phyloP scores from a whole-genome alignment of 768 basidiomycete genomes.

The Mycena haematopus region DNA sequence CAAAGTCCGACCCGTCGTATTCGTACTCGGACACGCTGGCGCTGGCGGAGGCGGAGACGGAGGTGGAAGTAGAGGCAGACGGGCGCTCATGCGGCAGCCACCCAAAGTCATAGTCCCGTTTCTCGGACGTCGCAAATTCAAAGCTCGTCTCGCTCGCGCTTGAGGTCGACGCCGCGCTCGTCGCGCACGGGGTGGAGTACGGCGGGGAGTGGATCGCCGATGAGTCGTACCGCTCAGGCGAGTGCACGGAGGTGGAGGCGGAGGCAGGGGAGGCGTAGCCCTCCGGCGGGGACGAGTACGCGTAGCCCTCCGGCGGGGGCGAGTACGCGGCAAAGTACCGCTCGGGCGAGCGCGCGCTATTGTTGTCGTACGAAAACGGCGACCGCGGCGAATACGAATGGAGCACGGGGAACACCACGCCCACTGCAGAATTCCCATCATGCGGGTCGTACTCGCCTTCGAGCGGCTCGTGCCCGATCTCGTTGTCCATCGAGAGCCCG shows the following conservation, averaged over 20 bases:
- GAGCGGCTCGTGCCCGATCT: slow-evolving; percentile 22
- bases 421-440: too few relatives aligned
- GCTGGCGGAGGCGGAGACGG: neutral
- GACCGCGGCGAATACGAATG: neutral
- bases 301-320: neutral
- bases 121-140: too few relatives aligned
- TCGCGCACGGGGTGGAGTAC: slow-evolving; percentile 15
- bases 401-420: too few relatives aligned
- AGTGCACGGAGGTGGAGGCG: too few relatives aligned
- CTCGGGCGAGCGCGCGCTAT: neutral
- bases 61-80: neutral
- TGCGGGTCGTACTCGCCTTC: neutral
- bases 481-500: slow-evolving; percentile 20
- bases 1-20: neutral
- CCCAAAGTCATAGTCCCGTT: slow-evolving; percentile 22
- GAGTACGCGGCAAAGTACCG: neutral
- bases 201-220: slow-evolving; percentile 14
- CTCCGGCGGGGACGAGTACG: neutral
- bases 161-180: neutral
- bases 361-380: neutral
- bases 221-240: slow-evolving; percentile 1
- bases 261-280: neutral
- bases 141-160: neutral
- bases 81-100: slow-evolving; percentile 21
- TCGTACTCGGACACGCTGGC: slow-evolving; percentile 1